Percentiles rank a stretch among this genome's conserved stretches.
Evolutionary conservation across 2,329 filamentous ascomycete genomes (phyloP).

Genomic region (Xylariaceae sp.): DNA sequence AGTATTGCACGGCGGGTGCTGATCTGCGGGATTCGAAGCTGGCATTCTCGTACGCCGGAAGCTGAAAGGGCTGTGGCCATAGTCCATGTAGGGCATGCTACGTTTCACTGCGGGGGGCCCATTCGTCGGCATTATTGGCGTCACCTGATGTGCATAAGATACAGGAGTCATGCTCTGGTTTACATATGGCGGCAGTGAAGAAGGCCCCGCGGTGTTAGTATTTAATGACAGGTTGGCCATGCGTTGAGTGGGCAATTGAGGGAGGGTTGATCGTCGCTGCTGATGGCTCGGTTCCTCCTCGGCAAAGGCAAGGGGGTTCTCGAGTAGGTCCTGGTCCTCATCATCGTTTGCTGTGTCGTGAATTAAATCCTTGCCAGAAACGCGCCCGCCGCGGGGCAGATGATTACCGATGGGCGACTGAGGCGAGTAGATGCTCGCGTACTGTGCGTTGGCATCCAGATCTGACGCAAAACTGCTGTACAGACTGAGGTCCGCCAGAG

Average conservation of each 20-base stretch:
- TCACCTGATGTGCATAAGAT: conserved; percentile 46
- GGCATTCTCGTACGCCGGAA: conserved; percentile 66
- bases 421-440: conserved; percentile 65
- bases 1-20: conserved; percentile 97
- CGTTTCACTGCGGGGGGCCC: conserved; percentile 29
- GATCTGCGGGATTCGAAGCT: conserved; percentile 87
- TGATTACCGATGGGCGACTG: conserved; percentile 71
- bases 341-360: conserved; percentile 66
- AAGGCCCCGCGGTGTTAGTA: conserved; percentile 55
- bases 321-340: conserved; percentile 67
- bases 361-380: conserved; percentile 68
- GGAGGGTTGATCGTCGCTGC: conserved; percentile 66
- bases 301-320: conserved; percentile 68
- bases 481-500: conserved; percentile 53
- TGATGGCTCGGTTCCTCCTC: conserved; percentile 57
- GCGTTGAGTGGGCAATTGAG: conserved; percentile 64
- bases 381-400: conserved; percentile 55
- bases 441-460: conserved; percentile 49
- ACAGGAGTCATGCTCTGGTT: conserved; percentile 35
- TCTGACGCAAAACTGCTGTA: conserved; percentile 57
- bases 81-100: conserved; percentile 42
- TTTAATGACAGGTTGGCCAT: conserved; percentile 70
- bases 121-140: conserved; percentile 49
- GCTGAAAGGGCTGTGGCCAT: conserved; percentile 34
- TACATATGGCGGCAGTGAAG: conserved; percentile 48